Conservation (phyloP, 495 filamentous ascomycete genomes). For the Xylona heveae region DNA sequence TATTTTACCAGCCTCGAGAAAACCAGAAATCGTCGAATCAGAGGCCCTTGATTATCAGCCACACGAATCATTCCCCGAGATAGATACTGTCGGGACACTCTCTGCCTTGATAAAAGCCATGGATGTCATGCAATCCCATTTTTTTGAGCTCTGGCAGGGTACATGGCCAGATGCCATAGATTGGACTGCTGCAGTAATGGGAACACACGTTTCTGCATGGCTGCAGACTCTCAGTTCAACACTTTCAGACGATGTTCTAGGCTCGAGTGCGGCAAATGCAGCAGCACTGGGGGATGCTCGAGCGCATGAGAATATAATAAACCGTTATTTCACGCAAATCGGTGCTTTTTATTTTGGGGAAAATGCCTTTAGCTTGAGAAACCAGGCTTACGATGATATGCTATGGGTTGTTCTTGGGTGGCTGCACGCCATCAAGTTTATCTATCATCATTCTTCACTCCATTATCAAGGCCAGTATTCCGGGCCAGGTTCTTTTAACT, state of each 20-base stretch:
- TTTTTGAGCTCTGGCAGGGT: conserved; percentile 57
- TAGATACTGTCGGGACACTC: conserved; percentile 2
- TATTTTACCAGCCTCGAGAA: neutral
- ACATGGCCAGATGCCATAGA: conserved; percentile 79
- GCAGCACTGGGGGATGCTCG: conserved; percentile 12
- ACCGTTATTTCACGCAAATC: conserved; percentile 59
- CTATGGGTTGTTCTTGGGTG: conserved; percentile 91
- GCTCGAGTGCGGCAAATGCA: conserved; percentile 12
- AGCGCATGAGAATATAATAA: conserved; percentile 49
- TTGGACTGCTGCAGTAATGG: conserved; percentile 82
- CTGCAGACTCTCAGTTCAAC: conserved; percentile 36
- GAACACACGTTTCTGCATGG: conserved; percentile 54
- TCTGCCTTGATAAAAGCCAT: conserved; percentile 34
- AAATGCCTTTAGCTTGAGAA: conserved; percentile 50
- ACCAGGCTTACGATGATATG: conserved; percentile 87
- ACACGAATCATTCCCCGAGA: neutral
- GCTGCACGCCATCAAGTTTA: conserved; percentile 65
- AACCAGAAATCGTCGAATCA: neutral
- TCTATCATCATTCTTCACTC: conserved; percentile 28
- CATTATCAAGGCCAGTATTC: neutral
- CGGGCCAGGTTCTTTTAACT: neutral
- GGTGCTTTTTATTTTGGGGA: conserved; percentile 73
- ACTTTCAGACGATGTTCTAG: conserved; percentile 11
- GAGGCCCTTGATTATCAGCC: neutral
- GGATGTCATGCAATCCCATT: conserved; percentile 51